phyloP scores from a whole-genome alignment of 495 filamentous ascomycete genomes.

The Amorphotheca resinae region DNA sequence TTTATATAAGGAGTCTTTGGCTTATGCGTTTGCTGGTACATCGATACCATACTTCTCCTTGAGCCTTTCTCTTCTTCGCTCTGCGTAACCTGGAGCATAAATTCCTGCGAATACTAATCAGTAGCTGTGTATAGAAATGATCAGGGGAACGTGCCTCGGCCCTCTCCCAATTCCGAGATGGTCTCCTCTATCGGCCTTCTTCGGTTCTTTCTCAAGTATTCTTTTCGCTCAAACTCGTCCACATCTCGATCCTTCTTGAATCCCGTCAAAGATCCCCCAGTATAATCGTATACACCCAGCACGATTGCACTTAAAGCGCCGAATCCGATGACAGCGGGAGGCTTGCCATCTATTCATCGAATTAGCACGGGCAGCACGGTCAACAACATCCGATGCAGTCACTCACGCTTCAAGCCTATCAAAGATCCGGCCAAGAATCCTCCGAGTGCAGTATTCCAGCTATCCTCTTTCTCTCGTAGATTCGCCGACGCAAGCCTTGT shows the following conservation, averaged over 20 bases:
- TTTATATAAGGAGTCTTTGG: not conserved
- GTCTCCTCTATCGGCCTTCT: slow-evolving; percentile 74
- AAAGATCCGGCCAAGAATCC: slow-evolving; percentile 62
- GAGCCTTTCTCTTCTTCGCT: slow-evolving; percentile 71
- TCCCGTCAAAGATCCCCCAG: slow-evolving; percentile 53
- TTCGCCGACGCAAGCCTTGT: slow-evolving; percentile 60
- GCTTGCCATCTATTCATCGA: slow-evolving; percentile 47
- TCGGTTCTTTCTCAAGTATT: slow-evolving; percentile 58
- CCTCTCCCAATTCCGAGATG: slow-evolving; percentile 73
- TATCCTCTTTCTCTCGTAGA: slow-evolving; percentile 62
- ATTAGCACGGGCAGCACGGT: not conserved
- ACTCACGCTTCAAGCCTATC: slow-evolving; percentile 49
- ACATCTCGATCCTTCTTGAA: slow-evolving; percentile 42
- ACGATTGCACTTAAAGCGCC: slow-evolving; percentile 51
- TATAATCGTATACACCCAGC: slow-evolving; percentile 63
- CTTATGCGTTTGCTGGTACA: slow-evolving; percentile 29
- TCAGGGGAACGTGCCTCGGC: slow-evolving; percentile 51
- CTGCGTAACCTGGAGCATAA: slow-evolving; percentile 70
- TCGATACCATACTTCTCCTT: slow-evolving; percentile 88
- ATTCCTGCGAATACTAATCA: slow-evolving; percentile 48
- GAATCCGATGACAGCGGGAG: slow-evolving; percentile 69
- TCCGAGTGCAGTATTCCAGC: slow-evolving; percentile 54
- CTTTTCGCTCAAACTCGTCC: slow-evolving; percentile 74
- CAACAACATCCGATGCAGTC: not conserved
- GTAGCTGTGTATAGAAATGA: slow-evolving; percentile 12